Evolutionary conservation across 768 basidiomycete species (phyloP).

Genomic region (Amanita muscaria): DNA sequence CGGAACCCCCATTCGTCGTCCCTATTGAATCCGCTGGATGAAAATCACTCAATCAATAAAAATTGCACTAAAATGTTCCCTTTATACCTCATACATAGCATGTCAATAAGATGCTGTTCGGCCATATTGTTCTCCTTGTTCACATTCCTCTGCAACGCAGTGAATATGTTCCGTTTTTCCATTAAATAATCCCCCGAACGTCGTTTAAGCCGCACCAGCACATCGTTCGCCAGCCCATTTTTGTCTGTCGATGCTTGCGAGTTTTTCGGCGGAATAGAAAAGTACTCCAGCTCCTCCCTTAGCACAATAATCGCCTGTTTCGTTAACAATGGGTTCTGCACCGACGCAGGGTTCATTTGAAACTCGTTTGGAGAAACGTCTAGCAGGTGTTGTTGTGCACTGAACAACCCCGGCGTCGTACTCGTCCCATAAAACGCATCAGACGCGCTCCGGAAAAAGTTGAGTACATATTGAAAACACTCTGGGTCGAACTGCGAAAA

Average conservation of each 20-base stretch:
- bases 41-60: conserved; percentile 1
- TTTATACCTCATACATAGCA: conserved; percentile 96
- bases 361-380: conserved; percentile 60
- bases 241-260: conserved; percentile 58
- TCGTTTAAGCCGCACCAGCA: conserved; percentile 73
- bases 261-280: conserved; percentile 81
- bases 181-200: conserved; percentile 83
- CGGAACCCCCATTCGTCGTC: conserved; percentile 99
- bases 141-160: conserved; percentile 95
- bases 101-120: conserved; percentile 98
- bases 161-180: conserved; percentile 89
- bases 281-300: conserved; percentile 96
- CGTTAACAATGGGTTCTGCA: conserved; percentile 85
- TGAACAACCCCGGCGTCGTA: conserved; percentile 60
- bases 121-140: conserved; percentile 99
- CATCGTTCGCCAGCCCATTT: conserved; percentile 71
- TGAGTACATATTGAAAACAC: conserved; percentile 89
- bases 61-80: not conserved
- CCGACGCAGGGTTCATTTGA: conserved; percentile 39
- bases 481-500: conserved; percentile 92
- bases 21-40: conserved; percentile 87
- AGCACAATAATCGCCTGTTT: conserved; percentile 99
- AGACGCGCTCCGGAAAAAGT: conserved; percentile 84
- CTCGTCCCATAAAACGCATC: conserved; percentile 88
- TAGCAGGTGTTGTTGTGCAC: conserved; percentile 70